Percentiles rank a stretch among this genome's conserved stretches.
These are phyloP conservation scores for Rhododendron simsii DNA, from an alignment of 148 eudicot species.

Conservation along the genomic window DNA sequence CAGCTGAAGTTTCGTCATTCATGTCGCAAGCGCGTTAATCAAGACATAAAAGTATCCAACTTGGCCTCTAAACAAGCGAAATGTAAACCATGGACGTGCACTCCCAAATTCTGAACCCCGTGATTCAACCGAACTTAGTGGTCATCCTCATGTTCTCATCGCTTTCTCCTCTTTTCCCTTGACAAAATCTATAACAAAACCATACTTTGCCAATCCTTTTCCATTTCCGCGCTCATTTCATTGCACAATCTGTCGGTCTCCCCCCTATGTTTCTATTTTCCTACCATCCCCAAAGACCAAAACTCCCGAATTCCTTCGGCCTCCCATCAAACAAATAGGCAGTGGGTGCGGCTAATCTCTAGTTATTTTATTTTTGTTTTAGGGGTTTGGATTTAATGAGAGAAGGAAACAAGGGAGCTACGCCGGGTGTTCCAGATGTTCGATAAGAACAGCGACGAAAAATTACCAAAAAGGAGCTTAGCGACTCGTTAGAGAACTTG, in stretches of 20 bases:
- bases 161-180: background rate
- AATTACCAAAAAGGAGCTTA: conserved; percentile 55
- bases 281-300: background rate
- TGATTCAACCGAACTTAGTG: background rate
- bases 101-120: background rate
- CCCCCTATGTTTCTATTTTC: background rate
- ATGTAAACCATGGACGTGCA: too few species aligned
- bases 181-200: background rate
- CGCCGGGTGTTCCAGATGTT: conserved; percentile 76
- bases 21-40: background rate
- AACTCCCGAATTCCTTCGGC: background rate
- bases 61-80: background rate
- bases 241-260: too few species aligned
- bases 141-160: background rate
- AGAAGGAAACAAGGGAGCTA: conserved; percentile 63
- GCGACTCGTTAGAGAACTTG: conserved; percentile 54
- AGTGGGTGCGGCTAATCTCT: background rate
- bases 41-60: background rate
- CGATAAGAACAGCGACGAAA: conserved; percentile 66
- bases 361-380: background rate
- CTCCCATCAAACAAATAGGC: background rate
- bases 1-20: background rate
- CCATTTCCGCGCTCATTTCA: background rate
- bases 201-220: background rate
- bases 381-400: background rate